A percentile compares a stretch with the other conserved stretches of the same genome.
Evolutionary conservation across 2,329 filamentous ascomycete genomes (phyloP).

Genomic region (Lasiodiplodia sp.): DNA sequence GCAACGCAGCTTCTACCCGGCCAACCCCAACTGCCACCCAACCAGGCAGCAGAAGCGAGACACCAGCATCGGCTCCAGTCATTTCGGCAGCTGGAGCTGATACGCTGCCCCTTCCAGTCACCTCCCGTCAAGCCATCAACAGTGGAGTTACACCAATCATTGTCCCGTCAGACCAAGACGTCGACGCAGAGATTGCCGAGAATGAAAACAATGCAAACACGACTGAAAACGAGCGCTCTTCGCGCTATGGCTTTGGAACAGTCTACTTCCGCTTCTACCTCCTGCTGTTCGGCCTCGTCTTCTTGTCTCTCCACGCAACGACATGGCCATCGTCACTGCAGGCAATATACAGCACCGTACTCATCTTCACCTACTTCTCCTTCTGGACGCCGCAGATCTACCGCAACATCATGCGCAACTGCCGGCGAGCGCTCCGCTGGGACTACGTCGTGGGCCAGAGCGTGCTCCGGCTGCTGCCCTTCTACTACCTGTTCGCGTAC

Average conservation of each 20-base stretch:
- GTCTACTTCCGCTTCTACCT: constrained; percentile 70
- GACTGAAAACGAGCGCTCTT: constrained; percentile 49
- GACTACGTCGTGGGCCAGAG: constrained; percentile 88
- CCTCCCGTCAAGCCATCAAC: constrained; percentile 43
- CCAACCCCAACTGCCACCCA: constrained; percentile 36
- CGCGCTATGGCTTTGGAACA: constrained; percentile 53
- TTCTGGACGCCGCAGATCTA: constrained; percentile 93
- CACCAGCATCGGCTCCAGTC: constrained; percentile 31
- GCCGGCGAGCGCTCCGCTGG: constrained; percentile 89
- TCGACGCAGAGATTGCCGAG: constrained; percentile 42
- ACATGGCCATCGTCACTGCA: constrained; percentile 63
- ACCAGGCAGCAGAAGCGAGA: constrained; percentile 34
- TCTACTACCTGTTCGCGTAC: constrained; percentile 84
- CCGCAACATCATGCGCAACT: constrained; percentile 89
- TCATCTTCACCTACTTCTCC: constrained; percentile 81
- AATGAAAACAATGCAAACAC: constrained; percentile 42
- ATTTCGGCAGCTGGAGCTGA: constrained; percentile 43
- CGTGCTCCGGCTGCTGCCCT: constrained; percentile 75
- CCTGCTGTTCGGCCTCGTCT: constrained; percentile 63
- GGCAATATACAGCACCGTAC: constrained; percentile 64
- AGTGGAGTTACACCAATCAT: constrained; percentile 62
- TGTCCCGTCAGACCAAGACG: constrained; percentile 66
- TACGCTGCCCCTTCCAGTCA: constrained; percentile 60
- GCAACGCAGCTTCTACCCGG: constrained; percentile 33
- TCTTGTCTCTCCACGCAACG: constrained; percentile 66